A percentile compares a stretch with the other conserved stretches of the same genome.
These are phyloP conservation scores for Heracleum sosnowskyi DNA, from an alignment of 129 eudicot genomes.

Conservation along the genomic window DNA sequence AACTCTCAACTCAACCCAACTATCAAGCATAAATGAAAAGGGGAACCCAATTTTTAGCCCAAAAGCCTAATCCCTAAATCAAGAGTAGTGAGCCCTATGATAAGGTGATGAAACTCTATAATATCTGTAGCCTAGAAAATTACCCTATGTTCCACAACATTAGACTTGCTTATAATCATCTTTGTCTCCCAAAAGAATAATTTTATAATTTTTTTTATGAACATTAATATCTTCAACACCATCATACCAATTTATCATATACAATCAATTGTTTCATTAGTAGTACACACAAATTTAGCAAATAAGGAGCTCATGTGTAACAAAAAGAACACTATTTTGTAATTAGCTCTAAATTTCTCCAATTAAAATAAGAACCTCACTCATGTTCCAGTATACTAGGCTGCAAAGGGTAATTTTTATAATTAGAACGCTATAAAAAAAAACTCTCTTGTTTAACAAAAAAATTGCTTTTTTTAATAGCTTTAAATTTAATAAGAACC, in stretches of 20 bases:
- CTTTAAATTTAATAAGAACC: neutral
- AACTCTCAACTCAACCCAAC: neutral
- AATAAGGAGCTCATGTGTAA: neutral
- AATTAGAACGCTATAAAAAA: neutral
- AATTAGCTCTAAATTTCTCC: no score
- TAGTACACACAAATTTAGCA: neutral
- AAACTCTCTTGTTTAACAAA: neutral
- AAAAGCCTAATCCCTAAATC: neutral
- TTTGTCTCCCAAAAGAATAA: neutral
- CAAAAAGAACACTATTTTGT: neutral
- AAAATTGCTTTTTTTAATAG: neutral
- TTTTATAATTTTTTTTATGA: neutral
- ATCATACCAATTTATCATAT: neutral
- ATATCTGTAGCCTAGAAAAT: neutral
- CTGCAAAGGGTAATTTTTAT: neutral
- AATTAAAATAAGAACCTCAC: neutral
- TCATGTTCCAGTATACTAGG: neutral
- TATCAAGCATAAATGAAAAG: neutral
- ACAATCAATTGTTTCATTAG: neutral
- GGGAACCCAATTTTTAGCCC: neutral
- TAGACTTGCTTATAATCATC: neutral
- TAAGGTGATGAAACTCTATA: neutral
- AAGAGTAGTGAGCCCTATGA: neutral
- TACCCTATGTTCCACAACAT: neutral
- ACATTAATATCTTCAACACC: neutral